These are phyloP conservation scores for Willaertia magna DNA, from an alignment of 208 protist species.

Conservation along the genomic window DNA sequence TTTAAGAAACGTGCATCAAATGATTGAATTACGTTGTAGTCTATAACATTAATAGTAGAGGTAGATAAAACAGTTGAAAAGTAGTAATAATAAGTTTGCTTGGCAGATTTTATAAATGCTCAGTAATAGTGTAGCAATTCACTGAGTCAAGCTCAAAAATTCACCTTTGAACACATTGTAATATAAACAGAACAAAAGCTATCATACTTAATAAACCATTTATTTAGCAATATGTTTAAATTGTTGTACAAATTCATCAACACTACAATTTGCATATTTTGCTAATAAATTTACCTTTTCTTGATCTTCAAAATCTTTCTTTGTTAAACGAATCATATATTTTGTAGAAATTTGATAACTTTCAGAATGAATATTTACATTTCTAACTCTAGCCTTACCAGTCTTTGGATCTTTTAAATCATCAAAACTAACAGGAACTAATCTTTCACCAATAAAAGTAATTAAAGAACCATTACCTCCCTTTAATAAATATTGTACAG, in stretches of 20 bases:
- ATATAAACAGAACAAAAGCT: too few relatives aligned
- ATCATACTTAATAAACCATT: too few relatives aligned
- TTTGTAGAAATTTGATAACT: slow-evolving; percentile 3
- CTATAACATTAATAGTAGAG: too few relatives aligned
- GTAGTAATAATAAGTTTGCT: too few relatives aligned
- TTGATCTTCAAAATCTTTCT: not conserved
- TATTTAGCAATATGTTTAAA: not conserved
- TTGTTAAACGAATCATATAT: slow-evolving; percentile 4
- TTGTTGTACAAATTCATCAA: not conserved
- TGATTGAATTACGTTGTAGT: too few relatives aligned
- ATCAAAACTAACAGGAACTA: not conserved
- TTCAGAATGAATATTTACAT: slow-evolving; percentile 1
- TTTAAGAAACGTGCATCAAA: too few relatives aligned
- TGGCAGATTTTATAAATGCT: too few relatives aligned
- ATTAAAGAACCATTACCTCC: not conserved
- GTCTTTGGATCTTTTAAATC: not conserved
- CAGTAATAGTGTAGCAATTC: too few relatives aligned
- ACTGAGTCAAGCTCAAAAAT: too few relatives aligned
- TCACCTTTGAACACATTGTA: too few relatives aligned
- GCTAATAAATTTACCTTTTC: not conserved
- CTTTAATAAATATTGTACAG: not conserved
- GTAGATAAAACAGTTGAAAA: too few relatives aligned
- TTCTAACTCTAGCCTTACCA: not conserved
- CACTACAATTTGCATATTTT: not conserved
- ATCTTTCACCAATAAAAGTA: not conserved